phyloP scores from a whole-genome alignment of 768 basidiomycete species.

The Daedalea quercina region DNA sequence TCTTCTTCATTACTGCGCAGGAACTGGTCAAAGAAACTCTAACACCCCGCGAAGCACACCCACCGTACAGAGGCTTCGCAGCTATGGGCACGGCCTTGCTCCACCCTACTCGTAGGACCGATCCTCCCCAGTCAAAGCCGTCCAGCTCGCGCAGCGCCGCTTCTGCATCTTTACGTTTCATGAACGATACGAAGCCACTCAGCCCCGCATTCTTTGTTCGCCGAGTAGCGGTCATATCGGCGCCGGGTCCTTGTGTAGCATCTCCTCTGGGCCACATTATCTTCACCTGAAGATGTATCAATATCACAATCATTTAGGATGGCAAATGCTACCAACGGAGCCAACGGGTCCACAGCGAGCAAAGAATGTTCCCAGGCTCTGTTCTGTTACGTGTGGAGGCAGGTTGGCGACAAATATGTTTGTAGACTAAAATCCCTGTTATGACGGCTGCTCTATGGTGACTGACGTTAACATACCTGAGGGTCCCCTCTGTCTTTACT shows the following conservation, averaged over 20 bases:
- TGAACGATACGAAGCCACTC: constrained; percentile 95
- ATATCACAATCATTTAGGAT: neutral
- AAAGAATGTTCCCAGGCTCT: constrained; percentile 82
- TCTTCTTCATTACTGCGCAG: constrained; percentile 5
- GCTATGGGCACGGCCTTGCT: constrained; percentile 93
- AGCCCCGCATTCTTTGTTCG: constrained; percentile 69
- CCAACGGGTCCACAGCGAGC: constrained; percentile 90
- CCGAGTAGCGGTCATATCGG: constrained; percentile 69
- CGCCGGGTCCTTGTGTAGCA: constrained; percentile 55
- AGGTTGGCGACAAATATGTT: constrained; percentile 96
- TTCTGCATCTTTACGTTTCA: constrained; percentile 91
- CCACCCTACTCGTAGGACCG: constrained; percentile 85
- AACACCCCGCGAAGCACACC: no score
- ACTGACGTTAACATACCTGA: constrained; percentile 42
- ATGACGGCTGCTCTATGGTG: neutral
- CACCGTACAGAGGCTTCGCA: constrained; percentile 75
- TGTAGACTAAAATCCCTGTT: neutral
- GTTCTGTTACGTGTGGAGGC: constrained; percentile 82
- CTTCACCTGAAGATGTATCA: constrained; percentile 55
- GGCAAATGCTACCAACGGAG: constrained; percentile 47
- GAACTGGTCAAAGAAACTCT: no score
- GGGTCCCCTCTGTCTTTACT: constrained; percentile 87
- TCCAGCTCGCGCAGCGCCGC: constrained; percentile 83
- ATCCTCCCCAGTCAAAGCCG: constrained; percentile 93
- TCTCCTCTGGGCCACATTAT: constrained; percentile 99